Percentiles rank a stretch among this genome's conserved stretches.
These are phyloP conservation scores for Lactifluus subvellereus DNA, from an alignment of 768 basidiomycete genomes.

Conservation along the genomic window DNA sequence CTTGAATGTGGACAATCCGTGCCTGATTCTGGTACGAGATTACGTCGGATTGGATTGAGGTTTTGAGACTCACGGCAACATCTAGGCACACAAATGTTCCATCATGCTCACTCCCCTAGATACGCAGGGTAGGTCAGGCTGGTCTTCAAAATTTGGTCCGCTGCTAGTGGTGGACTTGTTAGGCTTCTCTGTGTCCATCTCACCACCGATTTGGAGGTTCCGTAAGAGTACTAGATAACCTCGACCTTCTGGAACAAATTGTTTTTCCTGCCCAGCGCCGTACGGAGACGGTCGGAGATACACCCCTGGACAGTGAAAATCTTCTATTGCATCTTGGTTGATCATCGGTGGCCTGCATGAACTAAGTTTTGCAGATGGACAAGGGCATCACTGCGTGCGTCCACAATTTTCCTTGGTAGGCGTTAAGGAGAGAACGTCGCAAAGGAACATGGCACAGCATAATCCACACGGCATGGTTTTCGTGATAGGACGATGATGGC, in stretches of 20 bases:
- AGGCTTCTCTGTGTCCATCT: neutral
- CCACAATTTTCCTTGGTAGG: neutral
- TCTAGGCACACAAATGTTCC: neutral
- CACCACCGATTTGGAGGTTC: neutral
- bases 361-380: neutral
- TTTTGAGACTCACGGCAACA: neutral
- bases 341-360: constrained; percentile 2
- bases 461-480: neutral
- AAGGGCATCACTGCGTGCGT: neutral
- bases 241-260: constrained; percentile 3
- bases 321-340: constrained; percentile 5
- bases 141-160: neutral
- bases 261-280: neutral
- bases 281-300: constrained; percentile 1
- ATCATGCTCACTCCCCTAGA: neutral
- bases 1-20: neutral
- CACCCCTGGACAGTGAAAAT: neutral
- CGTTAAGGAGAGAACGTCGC: neutral
- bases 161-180: neutral
- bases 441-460: neutral
- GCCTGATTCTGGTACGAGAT: neutral
- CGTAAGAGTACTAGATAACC: neutral
- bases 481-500: neutral
- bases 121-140: neutral
- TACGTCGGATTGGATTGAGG: neutral